Percentiles rank a stretch among this genome's conserved stretches.
phyloP scores from a whole-genome alignment of 2,329 filamentous ascomycete genomes.

The Alternaria rosae region DNA sequence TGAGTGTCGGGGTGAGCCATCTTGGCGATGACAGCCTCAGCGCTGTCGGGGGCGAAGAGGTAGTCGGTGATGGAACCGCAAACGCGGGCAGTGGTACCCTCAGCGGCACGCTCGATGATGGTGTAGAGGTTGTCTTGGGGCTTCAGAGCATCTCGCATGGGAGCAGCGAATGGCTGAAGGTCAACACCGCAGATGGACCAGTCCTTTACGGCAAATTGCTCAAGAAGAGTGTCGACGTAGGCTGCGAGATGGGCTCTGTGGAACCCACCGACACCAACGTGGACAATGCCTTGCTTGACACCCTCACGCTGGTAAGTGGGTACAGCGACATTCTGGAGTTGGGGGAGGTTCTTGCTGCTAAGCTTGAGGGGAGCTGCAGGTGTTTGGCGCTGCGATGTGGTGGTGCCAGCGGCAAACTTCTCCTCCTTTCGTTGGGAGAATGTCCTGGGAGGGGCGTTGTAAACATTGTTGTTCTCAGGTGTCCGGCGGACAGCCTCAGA shows the following conservation, averaged over 20 bases:
- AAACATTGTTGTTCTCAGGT: conserved; percentile 7
- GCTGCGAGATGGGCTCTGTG: conserved; percentile 38
- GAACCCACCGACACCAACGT: conserved; percentile 40
- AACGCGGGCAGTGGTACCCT: conserved; percentile 32
- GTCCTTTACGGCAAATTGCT: conserved; percentile 34
- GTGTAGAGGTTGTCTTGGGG: conserved; percentile 41
- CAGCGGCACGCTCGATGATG: conserved; percentile 35
- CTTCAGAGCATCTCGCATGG: conserved; percentile 34
- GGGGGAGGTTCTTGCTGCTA: conserved; percentile 30
- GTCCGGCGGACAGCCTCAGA: conserved; percentile 15
- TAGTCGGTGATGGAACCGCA: conserved; percentile 39
- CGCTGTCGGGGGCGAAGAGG: conserved; percentile 38
- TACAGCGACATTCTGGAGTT: conserved; percentile 29
- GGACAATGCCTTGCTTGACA: conserved; percentile 40
- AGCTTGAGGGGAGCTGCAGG: conserved; percentile 15
- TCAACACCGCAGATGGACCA: conserved; percentile 42
- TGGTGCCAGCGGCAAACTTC: neutral
- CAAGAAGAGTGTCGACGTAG: conserved; percentile 38
- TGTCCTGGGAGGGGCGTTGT: conserved; percentile 11
- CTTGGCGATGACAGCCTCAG: conserved; percentile 39
- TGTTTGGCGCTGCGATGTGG: conserved; percentile 2
- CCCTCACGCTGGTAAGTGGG: conserved; percentile 34
- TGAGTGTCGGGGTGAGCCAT: conserved; percentile 40
- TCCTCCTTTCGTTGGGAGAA: conserved; percentile 12
- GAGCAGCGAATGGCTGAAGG: conserved; percentile 35